These are phyloP conservation scores for Aspergillus fischeri DNA, from an alignment of 2,329 filamentous ascomycete species.

Conservation along the genomic window DNA sequence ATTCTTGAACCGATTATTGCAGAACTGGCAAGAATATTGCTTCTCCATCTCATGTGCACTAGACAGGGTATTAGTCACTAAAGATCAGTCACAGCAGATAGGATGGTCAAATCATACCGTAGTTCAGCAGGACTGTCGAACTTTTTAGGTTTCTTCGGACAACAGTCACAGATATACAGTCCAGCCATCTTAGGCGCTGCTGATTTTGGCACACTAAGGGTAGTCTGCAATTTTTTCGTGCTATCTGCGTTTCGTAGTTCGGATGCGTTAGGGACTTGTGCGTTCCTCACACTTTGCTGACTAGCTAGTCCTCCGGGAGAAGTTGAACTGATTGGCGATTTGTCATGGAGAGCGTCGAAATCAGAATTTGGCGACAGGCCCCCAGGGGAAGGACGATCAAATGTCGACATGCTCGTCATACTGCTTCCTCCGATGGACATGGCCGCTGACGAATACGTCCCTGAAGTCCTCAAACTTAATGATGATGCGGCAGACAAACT, in stretches of 20 bases:
- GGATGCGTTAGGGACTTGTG: conserved; percentile 32
- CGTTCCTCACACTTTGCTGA: conserved; percentile 32
- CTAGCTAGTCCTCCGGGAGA: conserved; percentile 43
- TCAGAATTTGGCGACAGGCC: conserved; percentile 57
- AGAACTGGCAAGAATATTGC: conserved; percentile 90
- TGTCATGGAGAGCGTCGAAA: conserved; percentile 50
- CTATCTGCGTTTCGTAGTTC: conserved; percentile 38
- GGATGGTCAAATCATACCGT: conserved; percentile 56
- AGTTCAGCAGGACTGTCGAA: conserved; percentile 83
- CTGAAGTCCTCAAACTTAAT: conserved; percentile 52
- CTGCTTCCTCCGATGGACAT: conserved; percentile 60
- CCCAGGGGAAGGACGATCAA: conserved; percentile 58
- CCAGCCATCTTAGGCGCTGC: conserved; percentile 49
- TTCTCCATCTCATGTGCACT: conserved; percentile 91
- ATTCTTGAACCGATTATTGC: conserved; percentile 95
- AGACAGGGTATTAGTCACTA: conserved; percentile 1
- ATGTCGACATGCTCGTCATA: conserved; percentile 61
- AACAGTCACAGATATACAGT: conserved; percentile 81
- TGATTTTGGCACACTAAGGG: conserved; percentile 30
- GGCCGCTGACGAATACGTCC: conserved; percentile 60
- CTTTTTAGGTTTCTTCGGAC: conserved; percentile 94
- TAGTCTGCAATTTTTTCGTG: conserved; percentile 43
- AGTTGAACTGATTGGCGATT: conserved; percentile 46
- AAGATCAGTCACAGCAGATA: neutral
- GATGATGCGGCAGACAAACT: conserved; percentile 66